Evolutionary conservation across 2,329 filamentous ascomycete genomes (phyloP).

Genomic region (Didymella exigua): DNA sequence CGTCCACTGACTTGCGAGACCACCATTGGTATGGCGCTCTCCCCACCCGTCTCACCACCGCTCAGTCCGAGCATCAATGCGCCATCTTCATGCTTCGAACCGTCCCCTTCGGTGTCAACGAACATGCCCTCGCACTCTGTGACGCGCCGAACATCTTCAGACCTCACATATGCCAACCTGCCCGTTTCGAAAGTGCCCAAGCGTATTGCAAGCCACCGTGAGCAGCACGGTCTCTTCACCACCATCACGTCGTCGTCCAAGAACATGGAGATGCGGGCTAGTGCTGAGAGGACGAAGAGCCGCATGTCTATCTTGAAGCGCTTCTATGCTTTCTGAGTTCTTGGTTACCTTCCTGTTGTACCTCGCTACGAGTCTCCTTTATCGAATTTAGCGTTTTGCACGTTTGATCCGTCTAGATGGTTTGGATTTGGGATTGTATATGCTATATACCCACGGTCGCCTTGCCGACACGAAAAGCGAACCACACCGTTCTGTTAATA

Average conservation of each 20-base stretch:
- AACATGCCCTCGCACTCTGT: neutral
- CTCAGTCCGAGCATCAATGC: constrained; percentile 1
- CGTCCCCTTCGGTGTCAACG: neutral
- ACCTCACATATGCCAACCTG: constrained; percentile 2
- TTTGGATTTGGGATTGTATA: constrained; percentile 1
- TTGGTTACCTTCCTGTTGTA: no score
- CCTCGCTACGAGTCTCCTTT: constrained; percentile 1
- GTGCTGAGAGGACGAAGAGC: neutral
- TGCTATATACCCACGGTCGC: constrained; percentile 29
- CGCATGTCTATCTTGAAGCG: constrained; percentile 11
- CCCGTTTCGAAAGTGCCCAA: neutral
- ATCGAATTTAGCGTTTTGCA: neutral
- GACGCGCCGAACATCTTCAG: neutral
- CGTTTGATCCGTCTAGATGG: neutral
- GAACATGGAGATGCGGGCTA: neutral
- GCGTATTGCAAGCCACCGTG: neutral
- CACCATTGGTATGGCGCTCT: constrained; percentile 23
- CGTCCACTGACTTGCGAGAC: constrained; percentile 3
- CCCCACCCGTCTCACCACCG: constrained; percentile 17
- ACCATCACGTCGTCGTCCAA: neutral
- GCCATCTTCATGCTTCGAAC: neutral
- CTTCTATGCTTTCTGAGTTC: constrained; percentile 9
- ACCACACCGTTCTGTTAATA: neutral
- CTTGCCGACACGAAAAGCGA: constrained; percentile 5
- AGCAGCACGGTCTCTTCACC: neutral